These are phyloP conservation scores for Nannochloropsis gaditana DNA, from an alignment of 108 stramenopile genomes.

Conservation along the genomic window DNA sequence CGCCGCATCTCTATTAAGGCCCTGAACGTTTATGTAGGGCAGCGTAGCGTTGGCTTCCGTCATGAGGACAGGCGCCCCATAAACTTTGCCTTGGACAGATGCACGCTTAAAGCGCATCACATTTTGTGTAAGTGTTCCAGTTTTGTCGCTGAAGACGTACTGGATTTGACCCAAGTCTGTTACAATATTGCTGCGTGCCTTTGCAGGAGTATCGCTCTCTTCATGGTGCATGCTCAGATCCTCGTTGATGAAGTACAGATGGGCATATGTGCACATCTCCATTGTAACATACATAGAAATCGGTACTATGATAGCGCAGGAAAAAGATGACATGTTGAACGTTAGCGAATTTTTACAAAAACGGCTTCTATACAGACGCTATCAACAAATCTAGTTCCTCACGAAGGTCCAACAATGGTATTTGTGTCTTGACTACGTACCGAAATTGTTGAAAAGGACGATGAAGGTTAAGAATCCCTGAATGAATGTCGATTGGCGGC, in stretches of 20 bases:
- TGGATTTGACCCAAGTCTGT: conserved; percentile 57
- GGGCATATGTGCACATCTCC: conserved; percentile 64
- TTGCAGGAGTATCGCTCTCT: conserved; percentile 73
- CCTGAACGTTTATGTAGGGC: background rate
- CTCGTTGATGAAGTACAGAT: conserved; percentile 65
- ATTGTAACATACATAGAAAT: conserved; percentile 81
- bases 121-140: conserved; percentile 54
- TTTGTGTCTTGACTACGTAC: background rate
- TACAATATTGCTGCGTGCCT: conserved; percentile 70
- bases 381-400: too few relatives aligned
- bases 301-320: conserved; percentile 53
- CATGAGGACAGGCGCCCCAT: conserved; percentile 28
- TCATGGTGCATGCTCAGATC: conserved; percentile 84
- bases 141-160: conserved; percentile 53
- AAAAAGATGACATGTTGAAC: too few relatives aligned
- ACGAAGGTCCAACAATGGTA: too few relatives aligned
- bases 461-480: conserved; percentile 68
- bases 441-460: conserved; percentile 70
- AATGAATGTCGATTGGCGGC: conserved; percentile 47
- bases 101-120: conserved; percentile 30
- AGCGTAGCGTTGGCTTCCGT: background rate
- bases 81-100: conserved; percentile 22
- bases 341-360: too few relatives aligned
- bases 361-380: too few relatives aligned
- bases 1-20: background rate